Evolutionary conservation across 495 filamentous ascomycete species (phyloP).

Genomic region (Penicillium flavigenum): DNA sequence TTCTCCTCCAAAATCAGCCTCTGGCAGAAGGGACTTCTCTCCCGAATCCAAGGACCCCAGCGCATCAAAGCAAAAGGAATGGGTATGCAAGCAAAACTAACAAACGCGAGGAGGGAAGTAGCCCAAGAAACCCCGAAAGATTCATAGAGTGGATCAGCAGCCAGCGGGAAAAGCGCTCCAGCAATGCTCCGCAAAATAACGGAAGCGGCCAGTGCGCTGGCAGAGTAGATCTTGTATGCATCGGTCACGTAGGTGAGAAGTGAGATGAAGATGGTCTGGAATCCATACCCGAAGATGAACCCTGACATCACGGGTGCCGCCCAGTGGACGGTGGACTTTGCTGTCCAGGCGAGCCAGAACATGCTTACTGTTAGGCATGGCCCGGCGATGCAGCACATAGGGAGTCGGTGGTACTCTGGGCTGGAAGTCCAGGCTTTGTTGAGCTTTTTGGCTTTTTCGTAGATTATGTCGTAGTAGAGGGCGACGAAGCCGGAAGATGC

Average conservation of each 20-base stretch:
- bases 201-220: constrained; percentile 66
- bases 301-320: constrained; percentile 64
- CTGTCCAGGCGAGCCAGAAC: constrained; percentile 76
- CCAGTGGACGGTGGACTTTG: constrained; percentile 55
- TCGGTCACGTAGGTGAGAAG: constrained; percentile 76
- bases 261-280: constrained; percentile 63
- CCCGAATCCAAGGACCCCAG: constrained; percentile 37
- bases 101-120: constrained; percentile 46
- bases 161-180: constrained; percentile 55
- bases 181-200: constrained; percentile 59
- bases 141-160: constrained; percentile 41
- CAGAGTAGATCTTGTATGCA: constrained; percentile 70
- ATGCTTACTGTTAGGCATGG: constrained; percentile 59
- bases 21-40: constrained; percentile 44
- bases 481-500: constrained; percentile 40
- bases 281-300: constrained; percentile 68
- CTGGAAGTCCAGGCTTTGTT: constrained; percentile 41
- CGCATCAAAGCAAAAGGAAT: constrained; percentile 44
- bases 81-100: constrained; percentile 40
- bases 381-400: constrained; percentile 64
- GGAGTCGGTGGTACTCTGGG: constrained; percentile 65
- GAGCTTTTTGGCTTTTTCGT: constrained; percentile 40
- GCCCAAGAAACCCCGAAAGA: constrained; percentile 47
- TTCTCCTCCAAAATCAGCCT: constrained; percentile 31
- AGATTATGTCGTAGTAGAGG: constrained; percentile 55